phyloP scores from a whole-genome alignment of 139 green algal genomes.

The Chara braunii region DNA sequence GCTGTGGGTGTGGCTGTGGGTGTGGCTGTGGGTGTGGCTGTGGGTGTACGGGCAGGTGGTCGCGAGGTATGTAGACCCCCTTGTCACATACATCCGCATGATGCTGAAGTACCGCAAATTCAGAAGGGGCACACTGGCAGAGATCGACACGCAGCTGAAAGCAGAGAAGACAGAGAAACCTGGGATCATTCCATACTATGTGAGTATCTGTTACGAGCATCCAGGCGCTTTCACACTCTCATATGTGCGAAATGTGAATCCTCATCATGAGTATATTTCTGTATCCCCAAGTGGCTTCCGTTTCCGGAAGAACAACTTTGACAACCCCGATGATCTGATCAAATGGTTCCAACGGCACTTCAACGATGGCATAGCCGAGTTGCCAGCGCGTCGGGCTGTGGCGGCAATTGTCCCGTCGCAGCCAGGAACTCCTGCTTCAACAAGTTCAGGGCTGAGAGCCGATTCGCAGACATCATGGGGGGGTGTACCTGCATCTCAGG shows the following conservation, averaged over 20 bases:
- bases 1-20: no score
- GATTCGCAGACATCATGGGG: no score
- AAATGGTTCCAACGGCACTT: conserved; percentile 38
- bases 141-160: conserved; percentile 25
- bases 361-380: conserved; percentile 27
- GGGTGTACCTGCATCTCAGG: no score
- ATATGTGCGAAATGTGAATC: conserved; percentile 21
- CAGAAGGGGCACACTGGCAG: conserved; percentile 7
- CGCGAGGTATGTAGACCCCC: conserved; percentile 34
- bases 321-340: conserved; percentile 10
- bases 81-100: conserved; percentile 19
- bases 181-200: conserved; percentile 26
- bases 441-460: no score
- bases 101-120: conserved; percentile 41
- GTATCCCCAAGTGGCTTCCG: conserved; percentile 52
- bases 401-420: conserved; percentile 8
- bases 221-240: conserved; percentile 35
- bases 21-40: no score
- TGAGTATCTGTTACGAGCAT: conserved; percentile 25
- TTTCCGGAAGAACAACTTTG: conserved; percentile 28
- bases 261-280: conserved; percentile 39
- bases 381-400: not conserved
- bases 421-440: no score
- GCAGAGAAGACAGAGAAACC: conserved; percentile 14
- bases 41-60: conserved; percentile 20